phyloP scores from a whole-genome alignment of 169 alveolate genomes.

The Babesia microti region DNA sequence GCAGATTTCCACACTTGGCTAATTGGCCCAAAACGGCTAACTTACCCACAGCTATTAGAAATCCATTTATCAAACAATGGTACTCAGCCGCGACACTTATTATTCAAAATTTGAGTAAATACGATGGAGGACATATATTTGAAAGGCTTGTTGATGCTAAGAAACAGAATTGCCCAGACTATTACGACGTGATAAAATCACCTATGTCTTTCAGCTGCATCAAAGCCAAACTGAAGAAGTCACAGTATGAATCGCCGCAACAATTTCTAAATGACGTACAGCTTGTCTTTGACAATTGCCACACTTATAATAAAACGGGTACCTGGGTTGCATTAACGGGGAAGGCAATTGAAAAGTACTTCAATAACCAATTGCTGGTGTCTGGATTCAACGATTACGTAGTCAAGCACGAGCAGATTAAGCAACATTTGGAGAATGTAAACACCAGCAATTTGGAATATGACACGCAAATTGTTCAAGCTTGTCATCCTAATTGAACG shows the following conservation, averaged over 20 bases:
- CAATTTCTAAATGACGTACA: conserved; percentile 71
- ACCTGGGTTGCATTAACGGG: conserved; percentile 73
- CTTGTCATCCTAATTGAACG: no score
- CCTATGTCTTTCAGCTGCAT: conserved; percentile 78
- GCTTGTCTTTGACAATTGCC: conserved; percentile 70
- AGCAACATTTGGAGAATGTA: conserved; percentile 46
- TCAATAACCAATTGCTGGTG: conserved; percentile 51
- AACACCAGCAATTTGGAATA: no score
- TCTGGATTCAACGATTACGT: conserved; percentile 44
- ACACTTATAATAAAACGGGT: conserved; percentile 68
- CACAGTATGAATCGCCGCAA: conserved; percentile 58
- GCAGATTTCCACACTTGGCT: conserved; percentile 68
- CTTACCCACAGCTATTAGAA: conserved; percentile 46
- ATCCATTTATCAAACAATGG: conserved; percentile 70
- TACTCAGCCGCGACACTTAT: conserved; percentile 49
- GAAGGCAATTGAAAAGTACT: conserved; percentile 65
- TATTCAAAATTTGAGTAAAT: conserved; percentile 57
- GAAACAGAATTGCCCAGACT: conserved; percentile 77
- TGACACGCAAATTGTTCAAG: no score
- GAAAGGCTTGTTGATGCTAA: conserved; percentile 79
- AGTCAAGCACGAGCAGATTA: conserved; percentile 37
- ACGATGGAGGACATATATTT: conserved; percentile 79
- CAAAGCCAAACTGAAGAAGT: conserved; percentile 58
- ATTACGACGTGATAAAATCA: conserved; percentile 70
- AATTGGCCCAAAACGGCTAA: conserved; percentile 62